Evolutionary conservation across 495 filamentous ascomycete species (phyloP).

Genomic region (Penicillium psychrofluorescens): DNA sequence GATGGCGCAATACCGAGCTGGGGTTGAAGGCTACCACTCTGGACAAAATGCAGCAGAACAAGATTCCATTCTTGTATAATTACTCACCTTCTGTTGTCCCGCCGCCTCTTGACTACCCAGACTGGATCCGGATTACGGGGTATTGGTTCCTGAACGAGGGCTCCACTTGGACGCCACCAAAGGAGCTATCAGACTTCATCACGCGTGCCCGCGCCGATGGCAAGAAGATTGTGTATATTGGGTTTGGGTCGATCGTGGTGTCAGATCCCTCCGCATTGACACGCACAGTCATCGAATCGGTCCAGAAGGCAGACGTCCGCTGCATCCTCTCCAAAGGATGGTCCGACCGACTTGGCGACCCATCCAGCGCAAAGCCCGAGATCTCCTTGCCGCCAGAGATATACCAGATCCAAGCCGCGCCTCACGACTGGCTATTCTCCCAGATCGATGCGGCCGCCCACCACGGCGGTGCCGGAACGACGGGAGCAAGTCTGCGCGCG

Average conservation of each 20-base stretch:
- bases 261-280: constrained; percentile 83
- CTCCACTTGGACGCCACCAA: constrained; percentile 63
- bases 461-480: constrained; percentile 92
- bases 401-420: constrained; percentile 79
- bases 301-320: constrained; percentile 84
- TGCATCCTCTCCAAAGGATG: constrained; percentile 98
- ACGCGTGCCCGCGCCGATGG: constrained; percentile 64
- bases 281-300: constrained; percentile 80
- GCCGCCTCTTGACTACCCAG: constrained; percentile 90
- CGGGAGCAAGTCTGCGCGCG: constrained; percentile 85
- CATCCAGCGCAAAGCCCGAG: constrained; percentile 53
- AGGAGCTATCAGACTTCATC: constrained; percentile 75
- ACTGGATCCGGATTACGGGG: constrained; percentile 94
- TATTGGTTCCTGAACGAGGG: constrained; percentile 96
- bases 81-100: constrained; percentile 89
- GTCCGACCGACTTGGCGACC: constrained; percentile 77
- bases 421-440: constrained; percentile 93
- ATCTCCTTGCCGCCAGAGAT: constrained; percentile 73
- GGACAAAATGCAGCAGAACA: constrained; percentile 91
- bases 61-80: constrained; percentile 95
- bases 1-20: constrained; percentile 78
- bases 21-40: constrained; percentile 72
- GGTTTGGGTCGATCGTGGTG: constrained; percentile 95
- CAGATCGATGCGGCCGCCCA: constrained; percentile 94
- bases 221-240: constrained; percentile 94